Evolutionary conservation across 208 protist species (phyloP), one percentile per base, ranked within the genome.

Genomic region (Zelonia costaricensis): DNA sequence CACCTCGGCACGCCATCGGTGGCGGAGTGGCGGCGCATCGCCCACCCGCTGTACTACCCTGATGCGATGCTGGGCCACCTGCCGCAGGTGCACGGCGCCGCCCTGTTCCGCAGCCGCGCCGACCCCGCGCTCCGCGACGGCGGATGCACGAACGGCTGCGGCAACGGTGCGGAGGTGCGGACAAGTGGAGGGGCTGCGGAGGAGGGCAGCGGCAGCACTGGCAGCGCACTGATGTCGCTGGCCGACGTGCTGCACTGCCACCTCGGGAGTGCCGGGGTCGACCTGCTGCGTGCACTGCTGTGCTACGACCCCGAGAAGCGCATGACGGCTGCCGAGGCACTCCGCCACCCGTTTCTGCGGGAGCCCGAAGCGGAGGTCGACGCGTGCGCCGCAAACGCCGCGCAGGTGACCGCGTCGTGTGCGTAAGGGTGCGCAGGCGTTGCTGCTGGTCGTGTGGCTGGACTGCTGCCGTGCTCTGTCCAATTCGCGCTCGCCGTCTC

Each of bases 11-110:
- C 93, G 6, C 97, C 98, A 2, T 96, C 69, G 42, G 80, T 96
- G 54, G 62, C 79, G 27, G 75, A 86, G 46, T 99, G 98, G 98
- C 82, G 86, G n/a, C 93, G 97, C 47, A 97, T 99, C 18, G 90
- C 93, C 0, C 48, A 82, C 48, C 87, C 99, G n/a, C 91, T 91
- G 27, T 87, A 99, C 62, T 99, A 94, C 69, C 64, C 61, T 4
- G 94, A 91, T 47, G 48, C 69, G 33, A 88, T 93, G 47, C 98
- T 97, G 68, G 93, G 89, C 4, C 69, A 89, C 16, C 98, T 89
- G 81, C 69, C 77, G 25, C 73, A 79, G 45, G 45, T 73, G 7
- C 43, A 20, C n/a, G 33, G 40, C 25, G 56, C 51, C 2, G 36
- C 58, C 2, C 45, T 79, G 13, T 78, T 78, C 25, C 42, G 20